Conservation (phyloP, 306 rosid species). For the Dicorynia guianensis region DNA sequence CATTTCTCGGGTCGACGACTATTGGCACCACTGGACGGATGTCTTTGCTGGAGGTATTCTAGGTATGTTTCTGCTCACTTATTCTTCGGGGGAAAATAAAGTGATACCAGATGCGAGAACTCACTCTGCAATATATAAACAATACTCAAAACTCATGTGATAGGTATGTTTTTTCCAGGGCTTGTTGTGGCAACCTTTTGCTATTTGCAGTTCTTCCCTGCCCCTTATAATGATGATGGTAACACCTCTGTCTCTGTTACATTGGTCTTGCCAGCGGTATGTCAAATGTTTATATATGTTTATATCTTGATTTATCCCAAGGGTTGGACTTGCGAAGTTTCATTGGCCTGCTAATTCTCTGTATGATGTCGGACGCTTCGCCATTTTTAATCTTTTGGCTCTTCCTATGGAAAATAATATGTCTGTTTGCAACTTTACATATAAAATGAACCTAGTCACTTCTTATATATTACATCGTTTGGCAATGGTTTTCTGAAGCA, state of each 20-base stretch:
- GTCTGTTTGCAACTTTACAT: neutral
- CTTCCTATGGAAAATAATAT: neutral
- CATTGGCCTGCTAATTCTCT: neutral
- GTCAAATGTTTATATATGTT: conserved; percentile 10
- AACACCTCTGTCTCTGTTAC: conserved; percentile 28
- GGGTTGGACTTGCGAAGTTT: neutral
- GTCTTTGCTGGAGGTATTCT: conserved; percentile 82
- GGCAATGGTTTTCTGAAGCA: neutral
- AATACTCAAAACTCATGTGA: conserved; percentile 18
- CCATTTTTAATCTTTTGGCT: neutral
- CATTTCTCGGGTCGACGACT: conserved; percentile 87
- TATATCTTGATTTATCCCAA: conserved; percentile 23
- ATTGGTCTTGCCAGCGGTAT: conserved; percentile 7
- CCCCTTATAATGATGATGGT: conserved; percentile 75
- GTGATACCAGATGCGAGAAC: neutral
- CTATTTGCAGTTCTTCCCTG: conserved; percentile 86
- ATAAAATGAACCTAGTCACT: conserved; percentile 22
- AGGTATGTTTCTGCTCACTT: conserved; percentile 49
- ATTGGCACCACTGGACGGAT: conserved; percentile 99
- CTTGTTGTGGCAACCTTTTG: conserved; percentile 78
- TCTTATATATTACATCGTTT: neutral
- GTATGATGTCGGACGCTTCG: neutral
- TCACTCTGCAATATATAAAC: conserved; percentile 1
- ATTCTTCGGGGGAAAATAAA: neutral
- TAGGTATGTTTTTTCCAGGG: conserved; percentile 59